Conservation (phyloP, 805 yeast species). For the Kazachstania taianensis region DNA sequence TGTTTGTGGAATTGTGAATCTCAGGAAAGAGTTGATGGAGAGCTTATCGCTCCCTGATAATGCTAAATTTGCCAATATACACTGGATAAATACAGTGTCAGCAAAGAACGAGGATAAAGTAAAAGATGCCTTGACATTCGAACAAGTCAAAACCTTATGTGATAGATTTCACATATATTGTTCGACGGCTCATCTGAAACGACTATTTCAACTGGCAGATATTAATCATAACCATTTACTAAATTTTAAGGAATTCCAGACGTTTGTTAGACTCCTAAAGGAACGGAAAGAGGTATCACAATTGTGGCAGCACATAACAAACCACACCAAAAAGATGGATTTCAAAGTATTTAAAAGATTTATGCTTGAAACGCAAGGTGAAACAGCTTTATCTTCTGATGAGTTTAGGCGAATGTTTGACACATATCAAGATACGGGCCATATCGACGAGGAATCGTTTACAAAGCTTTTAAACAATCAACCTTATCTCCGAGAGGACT, state of each 20-base stretch:
- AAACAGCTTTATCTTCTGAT: constrained; percentile 24
- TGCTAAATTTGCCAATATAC: constrained; percentile 50
- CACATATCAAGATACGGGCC: constrained; percentile 27
- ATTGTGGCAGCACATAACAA: constrained; percentile 37
- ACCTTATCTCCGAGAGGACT: constrained; percentile 16
- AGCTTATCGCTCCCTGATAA: constrained; percentile 51
- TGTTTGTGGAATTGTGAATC: constrained; percentile 42
- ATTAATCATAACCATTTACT: constrained; percentile 39
- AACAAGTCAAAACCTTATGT: constrained; percentile 58
- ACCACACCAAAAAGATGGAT: constrained; percentile 16
- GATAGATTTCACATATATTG: constrained; percentile 64
- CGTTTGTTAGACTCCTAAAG: constrained; percentile 60
- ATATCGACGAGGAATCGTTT: constrained; percentile 17
- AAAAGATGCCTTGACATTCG: constrained; percentile 42
- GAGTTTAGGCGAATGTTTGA: constrained; percentile 29
- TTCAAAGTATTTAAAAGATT: constrained; percentile 35
- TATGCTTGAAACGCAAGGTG: constrained; percentile 39
- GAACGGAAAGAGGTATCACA: constrained; percentile 48
- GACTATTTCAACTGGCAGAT: constrained; percentile 48
- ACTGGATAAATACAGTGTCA: constrained; percentile 46
- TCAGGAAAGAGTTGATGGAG: constrained; percentile 52
- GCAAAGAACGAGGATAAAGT: constrained; percentile 26
- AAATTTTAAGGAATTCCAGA: constrained; percentile 63
- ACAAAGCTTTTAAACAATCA: constrained; percentile 27
- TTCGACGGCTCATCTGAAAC: constrained; percentile 34